A percentile compares a stretch with the other conserved stretches of the same genome.
Evolutionary conservation across 441 rosid genomes (phyloP).

Genomic region (Flueggea neowawraea): DNA sequence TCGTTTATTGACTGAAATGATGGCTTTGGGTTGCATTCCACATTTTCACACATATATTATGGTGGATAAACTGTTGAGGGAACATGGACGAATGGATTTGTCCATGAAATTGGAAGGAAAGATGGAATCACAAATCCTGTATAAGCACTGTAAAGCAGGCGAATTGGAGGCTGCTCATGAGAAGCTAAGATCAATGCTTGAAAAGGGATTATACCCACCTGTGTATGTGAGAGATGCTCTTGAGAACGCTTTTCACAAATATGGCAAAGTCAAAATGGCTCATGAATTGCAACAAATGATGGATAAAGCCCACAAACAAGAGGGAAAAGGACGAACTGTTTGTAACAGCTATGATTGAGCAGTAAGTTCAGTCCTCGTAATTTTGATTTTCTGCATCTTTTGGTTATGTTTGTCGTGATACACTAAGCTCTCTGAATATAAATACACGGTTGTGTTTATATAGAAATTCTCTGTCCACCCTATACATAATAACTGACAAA

Average conservation of each 20-base stretch:
- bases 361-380: neutral
- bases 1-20: slow-evolving; percentile 20
- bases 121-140: slow-evolving; percentile 27
- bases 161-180: slow-evolving; percentile 20
- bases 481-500: too few species aligned
- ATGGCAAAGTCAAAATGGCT: slow-evolving; percentile 20
- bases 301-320: slow-evolving; percentile 4
- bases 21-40: slow-evolving; percentile 22
- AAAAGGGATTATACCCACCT: slow-evolving; percentile 22
- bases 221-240: slow-evolving; percentile 22
- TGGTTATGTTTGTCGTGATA: neutral
- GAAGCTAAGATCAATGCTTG: slow-evolving; percentile 20
- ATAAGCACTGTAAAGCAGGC: slow-evolving; percentile 25
- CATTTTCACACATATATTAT: slow-evolving; percentile 18
- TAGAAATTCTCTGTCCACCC: too few species aligned
- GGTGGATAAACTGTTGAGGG: slow-evolving; percentile 23
- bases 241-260: slow-evolving; percentile 17
- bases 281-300: slow-evolving; percentile 21
- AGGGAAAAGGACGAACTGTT: neutral
- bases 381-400: neutral
- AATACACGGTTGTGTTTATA: too few species aligned
- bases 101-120: slow-evolving; percentile 25
- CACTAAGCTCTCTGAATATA: too few species aligned
- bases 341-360: neutral
- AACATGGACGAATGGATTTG: slow-evolving; percentile 23